phyloP scores from a whole-genome alignment of 306 rosid genomes.

The Purshia tridentata region DNA sequence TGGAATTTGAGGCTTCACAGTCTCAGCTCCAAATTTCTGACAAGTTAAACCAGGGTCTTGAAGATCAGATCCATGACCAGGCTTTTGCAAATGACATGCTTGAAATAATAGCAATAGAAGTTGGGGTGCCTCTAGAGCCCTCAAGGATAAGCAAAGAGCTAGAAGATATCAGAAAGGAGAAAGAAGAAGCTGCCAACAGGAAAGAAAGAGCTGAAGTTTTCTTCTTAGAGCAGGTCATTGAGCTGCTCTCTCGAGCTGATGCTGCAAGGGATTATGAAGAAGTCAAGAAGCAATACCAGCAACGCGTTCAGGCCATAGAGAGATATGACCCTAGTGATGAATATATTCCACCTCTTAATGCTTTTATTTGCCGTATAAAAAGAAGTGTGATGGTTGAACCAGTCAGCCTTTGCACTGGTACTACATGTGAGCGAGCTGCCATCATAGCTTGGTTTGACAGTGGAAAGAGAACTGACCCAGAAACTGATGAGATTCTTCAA shows the following conservation, averaged over 20 bases:
- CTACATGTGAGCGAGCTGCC: conserved; percentile 82
- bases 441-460: conserved; percentile 52
- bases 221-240: conserved; percentile 70
- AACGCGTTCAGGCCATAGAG: conserved; percentile 61
- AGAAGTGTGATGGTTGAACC: conserved; percentile 76
- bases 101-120: conserved; percentile 67
- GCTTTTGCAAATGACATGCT: conserved; percentile 75
- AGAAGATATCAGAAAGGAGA: conserved; percentile 67
- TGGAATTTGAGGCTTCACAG: conserved; percentile 66
- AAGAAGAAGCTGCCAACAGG: conserved; percentile 65
- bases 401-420: conserved; percentile 84
- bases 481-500: conserved; percentile 59
- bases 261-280: conserved; percentile 84
- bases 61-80: conserved; percentile 65
- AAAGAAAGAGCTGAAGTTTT: conserved; percentile 71
- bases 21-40: conserved; percentile 65
- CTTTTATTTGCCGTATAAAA: conserved; percentile 58
- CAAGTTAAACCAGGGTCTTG: conserved; percentile 60
- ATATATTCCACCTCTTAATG: conserved; percentile 50
- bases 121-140: conserved; percentile 88
- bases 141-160: conserved; percentile 75
- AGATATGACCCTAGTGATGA: conserved; percentile 51
- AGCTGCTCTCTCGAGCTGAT: conserved; percentile 79
- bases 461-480: conserved; percentile 56
- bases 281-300: conserved; percentile 62